Evolutionary conservation across 192 early-diverging fungal genomes (phyloP).

Genomic region (Coemansia sp.): DNA sequence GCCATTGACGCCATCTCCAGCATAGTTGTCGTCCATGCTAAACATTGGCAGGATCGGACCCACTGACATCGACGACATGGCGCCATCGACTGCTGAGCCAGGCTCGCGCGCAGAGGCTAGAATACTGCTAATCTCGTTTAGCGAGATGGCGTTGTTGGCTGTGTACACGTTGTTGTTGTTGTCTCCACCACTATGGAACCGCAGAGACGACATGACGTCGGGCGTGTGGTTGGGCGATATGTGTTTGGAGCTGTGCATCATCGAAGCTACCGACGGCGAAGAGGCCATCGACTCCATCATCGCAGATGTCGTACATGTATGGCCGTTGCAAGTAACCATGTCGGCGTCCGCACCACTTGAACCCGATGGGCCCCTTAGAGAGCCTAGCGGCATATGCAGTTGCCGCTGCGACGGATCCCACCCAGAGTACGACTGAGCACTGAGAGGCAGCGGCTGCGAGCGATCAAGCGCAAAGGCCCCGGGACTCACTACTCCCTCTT

Average conservation of each 20-base stretch:
- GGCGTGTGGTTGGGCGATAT: constrained; percentile 33
- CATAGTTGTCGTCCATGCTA: background rate
- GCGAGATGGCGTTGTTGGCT: background rate
- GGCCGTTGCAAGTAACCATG: constrained; percentile 2
- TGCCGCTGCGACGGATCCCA: background rate
- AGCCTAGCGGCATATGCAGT: background rate
- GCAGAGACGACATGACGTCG: constrained; percentile 6
- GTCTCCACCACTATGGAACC: constrained; percentile 1
- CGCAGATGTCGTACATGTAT: background rate
- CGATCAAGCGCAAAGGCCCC: background rate
- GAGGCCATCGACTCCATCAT: constrained; percentile 27
- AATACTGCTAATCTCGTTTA: constrained; percentile 16
- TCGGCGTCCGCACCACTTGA: constrained; percentile 8
- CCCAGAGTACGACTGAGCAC: constrained; percentile 5
- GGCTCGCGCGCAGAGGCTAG: constrained; percentile 14
- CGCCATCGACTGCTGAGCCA: background rate
- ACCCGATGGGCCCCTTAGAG: constrained; percentile 1
- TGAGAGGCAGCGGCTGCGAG: background rate
- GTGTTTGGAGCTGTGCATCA: constrained; percentile 15
- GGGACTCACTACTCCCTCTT: constrained; percentile 5
- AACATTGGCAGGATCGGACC: background rate
- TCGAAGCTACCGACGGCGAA: constrained; percentile 27
- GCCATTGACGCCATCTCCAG: background rate
- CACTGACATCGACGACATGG: background rate
- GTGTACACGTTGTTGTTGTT: background rate